Evolutionary conservation across 2,329 filamentous ascomycete genomes (phyloP), one percentile per base, ranked within the genome.

Genomic region (Fusarium sp.): DNA sequence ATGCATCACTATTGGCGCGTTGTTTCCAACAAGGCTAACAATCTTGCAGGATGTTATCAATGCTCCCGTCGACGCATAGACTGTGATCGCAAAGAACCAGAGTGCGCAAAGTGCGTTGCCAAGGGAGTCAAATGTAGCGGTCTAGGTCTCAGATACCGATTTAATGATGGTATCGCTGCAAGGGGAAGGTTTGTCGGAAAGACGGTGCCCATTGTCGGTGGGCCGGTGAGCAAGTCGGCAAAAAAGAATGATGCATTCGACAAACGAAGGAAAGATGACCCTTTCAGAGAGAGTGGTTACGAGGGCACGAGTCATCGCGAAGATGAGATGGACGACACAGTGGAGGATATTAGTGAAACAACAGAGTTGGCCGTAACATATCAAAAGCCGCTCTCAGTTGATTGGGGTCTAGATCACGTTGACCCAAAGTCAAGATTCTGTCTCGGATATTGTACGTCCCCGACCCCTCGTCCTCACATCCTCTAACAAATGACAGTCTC

Each of bases 31-130:
- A 21, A 21, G 13, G 3, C 41, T 63, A 7, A 69, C 25, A 7
- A 1, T n/a, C 21, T 7, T 9, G 10, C 9, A 73, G 72, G 72
- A 7, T 73, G 72, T 7, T 73, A 73, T 14, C 69, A 73, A 47
- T 73, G 72, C 16, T 73, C 72, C 6, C 71, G 69, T 9, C 63
- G 72, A 5, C 72, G 72, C 30, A 74, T 73, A 60, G 71, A 73
- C n/a, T 73, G 72, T 18, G 72, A 73, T 11, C 63, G 72, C n/a
- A 51, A 56, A 49, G 61, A 71, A 14, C 72, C 72, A 8, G 58
- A 50, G 7, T 73, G 72, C n/a, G 66, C 54, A n/a, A 73, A 73
- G 46, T 73, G 72, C 2, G 40, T 54, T 1, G 28, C 59, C n/a
- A 73, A 72, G 40, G 72, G 72, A 1, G 47, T 74, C 34, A 61